These are phyloP conservation scores for Aspergillus sp. DNA, from an alignment of 2,329 filamentous ascomycete genomes.

Conservation along the genomic window DNA sequence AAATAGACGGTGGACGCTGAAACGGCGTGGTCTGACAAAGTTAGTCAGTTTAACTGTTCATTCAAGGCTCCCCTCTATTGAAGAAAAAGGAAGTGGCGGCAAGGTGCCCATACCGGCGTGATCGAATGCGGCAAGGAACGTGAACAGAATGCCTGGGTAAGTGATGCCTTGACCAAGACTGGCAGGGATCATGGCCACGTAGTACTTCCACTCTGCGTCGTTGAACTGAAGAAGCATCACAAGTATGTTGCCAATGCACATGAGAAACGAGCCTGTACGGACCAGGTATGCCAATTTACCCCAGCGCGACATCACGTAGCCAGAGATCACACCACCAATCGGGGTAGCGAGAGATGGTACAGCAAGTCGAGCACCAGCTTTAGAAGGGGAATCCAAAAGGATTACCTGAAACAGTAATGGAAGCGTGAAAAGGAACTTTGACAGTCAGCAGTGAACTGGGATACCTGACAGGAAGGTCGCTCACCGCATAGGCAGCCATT, in stretches of 20 bases:
- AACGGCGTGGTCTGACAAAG: constrained; percentile 61
- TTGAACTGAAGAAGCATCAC: constrained; percentile 45
- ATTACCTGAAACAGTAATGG: constrained; percentile 49
- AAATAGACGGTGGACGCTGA: constrained; percentile 65
- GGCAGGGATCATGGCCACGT: constrained; percentile 48
- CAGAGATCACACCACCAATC: constrained; percentile 47
- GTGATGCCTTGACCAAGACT: constrained; percentile 52
- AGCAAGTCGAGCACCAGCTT: constrained; percentile 47
- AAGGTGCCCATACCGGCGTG: constrained; percentile 53
- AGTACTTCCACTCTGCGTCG: constrained; percentile 49
- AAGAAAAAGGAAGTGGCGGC: not conserved
- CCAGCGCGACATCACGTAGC: constrained; percentile 52
- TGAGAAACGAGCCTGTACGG: constrained; percentile 43
- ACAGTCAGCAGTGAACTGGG: not conserved
- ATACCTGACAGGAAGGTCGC: constrained; percentile 26
- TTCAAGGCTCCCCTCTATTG: not conserved
- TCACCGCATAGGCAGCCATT: constrained; percentile 63
- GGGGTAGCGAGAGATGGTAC: constrained; percentile 51
- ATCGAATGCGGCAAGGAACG: constrained; percentile 63
- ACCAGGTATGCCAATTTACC: constrained; percentile 46
- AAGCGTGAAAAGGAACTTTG: constrained; percentile 51
- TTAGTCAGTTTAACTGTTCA: not conserved
- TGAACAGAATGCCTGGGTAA: constrained; percentile 58
- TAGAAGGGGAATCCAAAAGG: constrained; percentile 46
- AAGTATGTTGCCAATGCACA: constrained; percentile 48